Evolutionary conservation across 257 asterid species (phyloP).

Genomic region (Linderniella brevidens): DNA sequence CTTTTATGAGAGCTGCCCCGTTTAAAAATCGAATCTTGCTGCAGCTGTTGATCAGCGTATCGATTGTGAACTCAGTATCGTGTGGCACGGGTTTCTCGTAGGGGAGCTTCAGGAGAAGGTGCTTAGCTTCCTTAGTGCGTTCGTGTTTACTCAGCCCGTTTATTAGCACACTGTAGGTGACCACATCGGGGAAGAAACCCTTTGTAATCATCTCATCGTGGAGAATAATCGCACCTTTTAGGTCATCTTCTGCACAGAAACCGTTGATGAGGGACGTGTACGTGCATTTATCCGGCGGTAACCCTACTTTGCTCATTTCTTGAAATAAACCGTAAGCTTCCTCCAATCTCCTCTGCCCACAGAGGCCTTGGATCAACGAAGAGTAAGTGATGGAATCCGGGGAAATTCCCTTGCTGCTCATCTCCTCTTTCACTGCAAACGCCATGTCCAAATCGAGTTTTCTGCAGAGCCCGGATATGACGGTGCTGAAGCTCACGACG

Average conservation of each 20-base stretch:
- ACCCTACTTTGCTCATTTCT: slow-evolving; percentile 47
- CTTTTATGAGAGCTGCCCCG: slow-evolving; percentile 48
- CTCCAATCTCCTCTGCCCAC: slow-evolving; percentile 35
- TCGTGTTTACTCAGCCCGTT: slow-evolving; percentile 58
- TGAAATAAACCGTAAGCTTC: slow-evolving; percentile 59
- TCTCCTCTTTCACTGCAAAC: slow-evolving; percentile 44
- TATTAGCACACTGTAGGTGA: slow-evolving; percentile 74
- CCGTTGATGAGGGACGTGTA: slow-evolving; percentile 71
- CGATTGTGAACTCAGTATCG: slow-evolving; percentile 29
- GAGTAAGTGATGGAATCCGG: slow-evolving; percentile 73
- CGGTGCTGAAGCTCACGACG: slow-evolving; percentile 70
- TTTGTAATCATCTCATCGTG: slow-evolving; percentile 60
- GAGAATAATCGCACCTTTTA: slow-evolving; percentile 38
- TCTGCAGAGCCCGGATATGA: slow-evolving; percentile 50
- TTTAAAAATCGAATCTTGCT: slow-evolving; percentile 33
- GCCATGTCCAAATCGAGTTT: slow-evolving; percentile 48
- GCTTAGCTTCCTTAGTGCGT: slow-evolving; percentile 62
- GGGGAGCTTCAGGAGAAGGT: slow-evolving; percentile 48
- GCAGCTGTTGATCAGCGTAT: slow-evolving; percentile 61
- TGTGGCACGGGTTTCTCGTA: slow-evolving; percentile 41
- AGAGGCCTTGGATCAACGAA: slow-evolving; percentile 70
- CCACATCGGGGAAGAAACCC: slow-evolving; percentile 71
- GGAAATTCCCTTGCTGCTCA: slow-evolving; percentile 46
- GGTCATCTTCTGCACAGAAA: slow-evolving; percentile 51
- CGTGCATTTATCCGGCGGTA: slow-evolving; percentile 61